phyloP scores from a whole-genome alignment of 352 stramenopile genomes.

The Pythium scleroteichum region DNA sequence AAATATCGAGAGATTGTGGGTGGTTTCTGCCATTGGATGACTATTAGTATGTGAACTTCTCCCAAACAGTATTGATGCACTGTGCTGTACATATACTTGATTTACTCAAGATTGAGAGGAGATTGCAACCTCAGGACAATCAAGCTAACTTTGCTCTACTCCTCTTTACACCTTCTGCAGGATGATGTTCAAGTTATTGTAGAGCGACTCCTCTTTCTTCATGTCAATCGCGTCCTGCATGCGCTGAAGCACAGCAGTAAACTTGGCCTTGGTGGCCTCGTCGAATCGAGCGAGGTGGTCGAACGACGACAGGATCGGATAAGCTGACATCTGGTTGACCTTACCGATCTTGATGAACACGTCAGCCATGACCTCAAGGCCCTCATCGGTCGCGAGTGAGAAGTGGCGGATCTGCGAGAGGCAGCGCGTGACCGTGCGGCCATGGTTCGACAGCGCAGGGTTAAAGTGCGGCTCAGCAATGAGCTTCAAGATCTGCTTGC shows the following conservation, averaged over 20 bases:
- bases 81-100: too few species aligned
- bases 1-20: too few species aligned
- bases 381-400: conserved; percentile 73
- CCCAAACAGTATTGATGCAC: too few species aligned
- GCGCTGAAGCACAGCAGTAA: conserved; percentile 52
- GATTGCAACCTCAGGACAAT: too few species aligned
- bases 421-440: conserved; percentile 58
- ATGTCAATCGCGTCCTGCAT: conserved; percentile 81
- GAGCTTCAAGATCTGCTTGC: conserved; percentile 70
- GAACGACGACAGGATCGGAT: conserved; percentile 79
- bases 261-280: conserved; percentile 52
- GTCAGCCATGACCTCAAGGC: conserved; percentile 68
- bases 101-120: too few species aligned
- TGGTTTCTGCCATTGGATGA: too few species aligned
- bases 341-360: conserved; percentile 81
- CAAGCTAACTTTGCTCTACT: not conserved
- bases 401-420: conserved; percentile 78
- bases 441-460: conserved; percentile 70
- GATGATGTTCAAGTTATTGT: conserved; percentile 87
- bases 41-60: too few species aligned
- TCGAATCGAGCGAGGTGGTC: conserved; percentile 78
- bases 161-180: conserved; percentile 69
- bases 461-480: conserved; percentile 75
- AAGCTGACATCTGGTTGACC: conserved; percentile 85
- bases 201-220: conserved; percentile 82